Evolutionary conservation across 352 stramenopile species (phyloP).

Genomic region (Phytophthora sp.): DNA sequence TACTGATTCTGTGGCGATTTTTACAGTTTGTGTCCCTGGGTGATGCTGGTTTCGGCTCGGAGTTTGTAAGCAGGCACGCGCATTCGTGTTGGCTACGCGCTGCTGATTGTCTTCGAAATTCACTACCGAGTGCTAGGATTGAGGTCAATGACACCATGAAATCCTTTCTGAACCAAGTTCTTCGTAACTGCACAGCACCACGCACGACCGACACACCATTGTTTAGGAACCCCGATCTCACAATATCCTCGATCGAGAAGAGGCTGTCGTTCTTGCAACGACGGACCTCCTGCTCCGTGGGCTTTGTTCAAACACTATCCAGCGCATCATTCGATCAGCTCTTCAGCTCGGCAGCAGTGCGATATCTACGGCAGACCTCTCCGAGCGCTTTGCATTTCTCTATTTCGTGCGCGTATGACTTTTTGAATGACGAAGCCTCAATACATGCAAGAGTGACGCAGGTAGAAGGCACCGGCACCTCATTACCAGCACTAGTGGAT

Average conservation of each 20-base stretch:
- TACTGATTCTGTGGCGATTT: constrained; percentile 23
- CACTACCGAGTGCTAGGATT: neutral
- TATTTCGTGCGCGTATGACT: neutral
- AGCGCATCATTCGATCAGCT: neutral
- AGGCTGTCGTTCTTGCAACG: neutral
- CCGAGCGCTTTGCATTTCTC: neutral
- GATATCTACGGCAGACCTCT: neutral
- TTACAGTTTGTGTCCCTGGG: neutral
- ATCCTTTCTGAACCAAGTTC: neutral
- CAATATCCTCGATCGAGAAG: too few relatives aligned
- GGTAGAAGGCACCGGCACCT: neutral
- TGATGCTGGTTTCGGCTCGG: neutral
- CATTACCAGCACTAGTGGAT: neutral
- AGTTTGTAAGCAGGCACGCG: neutral
- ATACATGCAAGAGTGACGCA: neutral
- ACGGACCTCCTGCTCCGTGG: neutral
- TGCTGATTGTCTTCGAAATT: neutral
- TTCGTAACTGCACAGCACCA: too few relatives aligned
- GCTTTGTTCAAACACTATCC: neutral
- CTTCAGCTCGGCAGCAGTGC: neutral
- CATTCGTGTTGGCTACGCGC: constrained; percentile 10
- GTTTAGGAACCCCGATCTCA: too few relatives aligned
- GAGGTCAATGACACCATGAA: neutral
- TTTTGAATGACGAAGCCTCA: neutral
- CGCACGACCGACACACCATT: too few relatives aligned